Percentiles rank a stretch among this genome's conserved stretches.
Conservation (phyloP, 495 filamentous ascomycete genomes). For the Aspergillus incahuasiensis region DNA sequence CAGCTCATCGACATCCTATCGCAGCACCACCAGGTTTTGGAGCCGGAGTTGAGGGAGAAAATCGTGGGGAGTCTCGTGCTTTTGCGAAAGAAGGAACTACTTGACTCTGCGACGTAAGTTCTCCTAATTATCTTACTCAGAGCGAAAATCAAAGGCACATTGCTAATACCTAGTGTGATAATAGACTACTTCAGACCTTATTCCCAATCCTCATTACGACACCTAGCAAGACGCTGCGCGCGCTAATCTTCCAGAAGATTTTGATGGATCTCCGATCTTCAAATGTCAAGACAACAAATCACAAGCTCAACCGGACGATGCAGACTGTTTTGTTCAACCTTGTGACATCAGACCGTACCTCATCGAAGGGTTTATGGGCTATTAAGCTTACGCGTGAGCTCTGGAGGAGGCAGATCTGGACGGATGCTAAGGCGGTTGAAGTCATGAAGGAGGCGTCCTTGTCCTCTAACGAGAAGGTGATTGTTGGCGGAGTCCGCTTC, state of each 20-base stretch:
- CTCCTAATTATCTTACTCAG: background rate
- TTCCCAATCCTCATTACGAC: slow-evolving; percentile 89
- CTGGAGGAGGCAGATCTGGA: slow-evolving; percentile 87
- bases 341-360: slow-evolving; percentile 75
- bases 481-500: slow-evolving; percentile 80
- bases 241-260: slow-evolving; percentile 84
- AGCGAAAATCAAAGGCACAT: background rate
- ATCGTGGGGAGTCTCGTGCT: slow-evolving; percentile 87
- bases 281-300: slow-evolving; percentile 81
- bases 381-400: slow-evolving; percentile 83
- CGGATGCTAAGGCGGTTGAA: slow-evolving; percentile 80
- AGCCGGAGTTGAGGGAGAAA: slow-evolving; percentile 84
- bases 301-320: slow-evolving; percentile 85
- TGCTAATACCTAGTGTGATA: slow-evolving; percentile 12
- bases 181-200: slow-evolving; percentile 71
- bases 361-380: slow-evolving; percentile 87
- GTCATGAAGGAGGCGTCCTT: slow-evolving; percentile 89
- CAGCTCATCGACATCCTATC: slow-evolving; percentile 76
- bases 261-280: slow-evolving; percentile 80
- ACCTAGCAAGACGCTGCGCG: slow-evolving; percentile 78
- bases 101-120: slow-evolving; percentile 69
- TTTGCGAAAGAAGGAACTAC: slow-evolving; percentile 81
- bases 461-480: slow-evolving; percentile 83
- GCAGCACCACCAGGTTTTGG: slow-evolving; percentile 73
- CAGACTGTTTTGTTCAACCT: slow-evolving; percentile 91